Base-by-base conservation (phyloP, 257 asterid genomes). In the Solanum chilense region DNA sequence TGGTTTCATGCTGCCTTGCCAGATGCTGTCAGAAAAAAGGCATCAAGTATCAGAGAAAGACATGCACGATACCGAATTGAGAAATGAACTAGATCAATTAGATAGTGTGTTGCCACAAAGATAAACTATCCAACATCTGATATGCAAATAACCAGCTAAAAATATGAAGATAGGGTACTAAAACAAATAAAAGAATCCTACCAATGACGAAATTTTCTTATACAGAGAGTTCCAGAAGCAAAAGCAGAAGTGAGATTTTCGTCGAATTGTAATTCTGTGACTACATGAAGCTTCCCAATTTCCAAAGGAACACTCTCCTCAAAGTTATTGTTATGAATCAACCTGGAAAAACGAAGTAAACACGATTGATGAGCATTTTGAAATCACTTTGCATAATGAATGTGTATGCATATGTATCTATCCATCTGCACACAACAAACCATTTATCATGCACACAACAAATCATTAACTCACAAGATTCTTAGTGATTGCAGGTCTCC, bases 191-290 rank as follows among this genome's bases (percentile, higher is more conserved):
- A 87, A 75, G 23, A 85, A 66, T 71, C 90, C 88, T 91, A 97
- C 99, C 99, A 91, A 88, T 90, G 94, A 33, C 96, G 98, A 80
- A 97, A 86, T 92, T 97, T 97, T 93, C 99, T 92, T 39, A 89
- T 64, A 31, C 94, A 93, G 83, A 93, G 90, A 87, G 92, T 87
- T 87, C 91, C 92, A 87, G 88, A 89, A 87, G 92, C 88, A 69
- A 71, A 87, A 88, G 92, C 83, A 90, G 92, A 92, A 33, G 95
- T 73, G 84, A 92, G 89, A 85, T 90, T 88, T 82, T 90, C 91
- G 89, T 96, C 94, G 37, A 92, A 89, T 88, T 90, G 93, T 81
- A 93, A 83, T 87, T 96, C 97, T 49, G 90, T 88, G 56, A 93
- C 94, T 88, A 88, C 88, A 89, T 92, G 86, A 75, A 97, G 98